Evolutionary conservation across 495 filamentous ascomycete genomes (phyloP).

Genomic region (Cenococcum geophilum): DNA sequence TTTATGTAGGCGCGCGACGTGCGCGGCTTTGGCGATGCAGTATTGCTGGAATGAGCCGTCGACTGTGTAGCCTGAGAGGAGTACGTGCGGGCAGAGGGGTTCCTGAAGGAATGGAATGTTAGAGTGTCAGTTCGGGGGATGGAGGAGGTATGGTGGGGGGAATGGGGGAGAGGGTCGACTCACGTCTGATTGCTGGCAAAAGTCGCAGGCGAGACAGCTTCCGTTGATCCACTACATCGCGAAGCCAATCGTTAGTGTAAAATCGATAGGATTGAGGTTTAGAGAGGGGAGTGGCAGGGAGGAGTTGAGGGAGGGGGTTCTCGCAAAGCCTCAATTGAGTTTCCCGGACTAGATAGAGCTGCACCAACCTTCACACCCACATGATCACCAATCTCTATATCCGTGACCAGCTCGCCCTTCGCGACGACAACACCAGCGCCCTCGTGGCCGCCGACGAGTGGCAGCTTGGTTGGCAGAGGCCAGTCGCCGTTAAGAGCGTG

Average conservation of each 20-base stretch:
- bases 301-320: neutral
- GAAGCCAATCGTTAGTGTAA: neutral
- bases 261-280: neutral
- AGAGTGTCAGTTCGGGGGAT: too few species aligned
- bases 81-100: constrained; percentile 65
- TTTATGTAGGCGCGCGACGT: constrained; percentile 74
- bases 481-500: constrained; percentile 86
- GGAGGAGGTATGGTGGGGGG: too few species aligned
- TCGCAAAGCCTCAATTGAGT: too few species aligned
- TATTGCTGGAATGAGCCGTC: constrained; percentile 94
- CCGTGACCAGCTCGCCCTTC: constrained; percentile 62
- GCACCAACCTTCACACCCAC: too few species aligned
- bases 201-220: constrained; percentile 68
- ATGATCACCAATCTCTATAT: constrained; percentile 50
- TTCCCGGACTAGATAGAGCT: too few species aligned
- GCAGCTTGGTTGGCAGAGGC: constrained; percentile 71
- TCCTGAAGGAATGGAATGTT: constrained; percentile 32
- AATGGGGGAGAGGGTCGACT: too few species aligned
- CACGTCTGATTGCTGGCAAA: constrained; percentile 65
- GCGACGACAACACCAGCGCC: constrained; percentile 80
- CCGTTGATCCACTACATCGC: constrained; percentile 75
- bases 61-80: constrained; percentile 82
- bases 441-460: constrained; percentile 92
- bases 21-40: constrained; percentile 73
- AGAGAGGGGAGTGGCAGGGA: neutral